Conservation (phyloP, 2,329 filamentous ascomycete genomes). For the Sporothrix sp. region DNA sequence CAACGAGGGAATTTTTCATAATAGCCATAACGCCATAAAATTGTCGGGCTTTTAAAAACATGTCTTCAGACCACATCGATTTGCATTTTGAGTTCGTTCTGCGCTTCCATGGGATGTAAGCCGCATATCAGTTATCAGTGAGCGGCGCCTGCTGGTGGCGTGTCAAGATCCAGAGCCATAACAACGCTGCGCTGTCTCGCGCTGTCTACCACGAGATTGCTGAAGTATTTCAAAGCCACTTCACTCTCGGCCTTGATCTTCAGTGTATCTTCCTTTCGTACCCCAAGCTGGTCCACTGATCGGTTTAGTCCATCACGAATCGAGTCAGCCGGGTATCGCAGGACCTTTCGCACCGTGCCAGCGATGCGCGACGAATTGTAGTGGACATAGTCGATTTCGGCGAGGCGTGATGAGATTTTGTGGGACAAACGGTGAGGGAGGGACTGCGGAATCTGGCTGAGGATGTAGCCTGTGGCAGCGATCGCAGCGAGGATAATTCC, state of each 20-base stretch:
- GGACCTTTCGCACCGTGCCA: conserved; percentile 74
- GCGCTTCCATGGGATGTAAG: too few species aligned
- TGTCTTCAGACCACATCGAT: too few species aligned
- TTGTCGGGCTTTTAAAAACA: neutral
- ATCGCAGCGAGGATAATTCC: conserved; percentile 65
- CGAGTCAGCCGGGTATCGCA: conserved; percentile 79
- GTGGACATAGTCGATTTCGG: conserved; percentile 85
- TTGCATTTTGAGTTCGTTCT: neutral
- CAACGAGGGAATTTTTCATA: neutral
- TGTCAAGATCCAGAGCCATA: conserved; percentile 44
- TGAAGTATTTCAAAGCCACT: conserved; percentile 81
- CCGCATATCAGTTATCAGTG: neutral
- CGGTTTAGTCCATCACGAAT: conserved; percentile 75
- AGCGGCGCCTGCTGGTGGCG: conserved; percentile 10
- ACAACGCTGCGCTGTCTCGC: conserved; percentile 41
- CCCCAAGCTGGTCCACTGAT: conserved; percentile 72
- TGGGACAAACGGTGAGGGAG: conserved; percentile 74
- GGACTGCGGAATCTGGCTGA: conserved; percentile 80
- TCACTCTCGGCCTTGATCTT: conserved; percentile 78
- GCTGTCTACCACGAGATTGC: conserved; percentile 65
- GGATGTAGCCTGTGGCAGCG: conserved; percentile 67
- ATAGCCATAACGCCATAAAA: neutral
- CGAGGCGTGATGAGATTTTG: conserved; percentile 75
- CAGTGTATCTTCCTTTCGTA: conserved; percentile 69
- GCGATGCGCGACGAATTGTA: conserved; percentile 77